Percentiles rank a stretch among this genome's conserved stretches.
These are phyloP conservation scores for Pseudogymnoascus pannorum DNA, from an alignment of 2,329 filamentous ascomycete species.

Conservation along the genomic window DNA sequence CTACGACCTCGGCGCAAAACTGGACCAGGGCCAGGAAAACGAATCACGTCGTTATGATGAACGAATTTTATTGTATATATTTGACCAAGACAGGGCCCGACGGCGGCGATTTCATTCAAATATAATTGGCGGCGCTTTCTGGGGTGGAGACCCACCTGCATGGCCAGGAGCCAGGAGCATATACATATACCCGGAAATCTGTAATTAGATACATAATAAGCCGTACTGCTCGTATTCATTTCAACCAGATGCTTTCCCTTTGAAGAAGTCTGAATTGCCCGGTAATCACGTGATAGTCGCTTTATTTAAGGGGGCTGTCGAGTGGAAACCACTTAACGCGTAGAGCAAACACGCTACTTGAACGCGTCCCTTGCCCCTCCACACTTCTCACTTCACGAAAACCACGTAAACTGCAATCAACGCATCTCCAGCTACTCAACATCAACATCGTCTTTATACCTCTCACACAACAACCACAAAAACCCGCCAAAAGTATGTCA, in stretches of 20 bases:
- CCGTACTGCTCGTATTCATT: not conserved
- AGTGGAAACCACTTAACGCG: constrained; percentile 10
- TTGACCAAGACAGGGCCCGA: not conserved
- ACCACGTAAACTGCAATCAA: constrained; percentile 4
- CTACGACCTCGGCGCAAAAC: constrained; percentile 36
- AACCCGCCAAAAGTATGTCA: constrained; percentile 1
- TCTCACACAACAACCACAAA: constrained; percentile 8
- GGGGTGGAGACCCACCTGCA: not conserved
- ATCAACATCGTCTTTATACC: not conserved
- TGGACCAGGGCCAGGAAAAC: constrained; percentile 16
- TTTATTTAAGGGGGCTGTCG: not conserved
- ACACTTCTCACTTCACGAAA: constrained; percentile 9
- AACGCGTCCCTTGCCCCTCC: constrained; percentile 8
- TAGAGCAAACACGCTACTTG: constrained; percentile 7
- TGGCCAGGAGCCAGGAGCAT: constrained; percentile 2
- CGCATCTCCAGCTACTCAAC: not conserved
- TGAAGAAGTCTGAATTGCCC: not conserved
- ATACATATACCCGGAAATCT: not conserved
- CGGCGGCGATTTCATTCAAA: not conserved
- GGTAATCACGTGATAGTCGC: not conserved
- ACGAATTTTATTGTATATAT: constrained; percentile 8
- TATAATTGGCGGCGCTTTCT: not conserved
- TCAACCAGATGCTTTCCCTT: not conserved
- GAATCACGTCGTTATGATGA: constrained; percentile 30
- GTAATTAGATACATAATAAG: constrained; percentile 8